Evolutionary conservation across 257 asterid species (phyloP), one percentile per base, ranked within the genome.

Genomic region (Misopates orontium): DNA sequence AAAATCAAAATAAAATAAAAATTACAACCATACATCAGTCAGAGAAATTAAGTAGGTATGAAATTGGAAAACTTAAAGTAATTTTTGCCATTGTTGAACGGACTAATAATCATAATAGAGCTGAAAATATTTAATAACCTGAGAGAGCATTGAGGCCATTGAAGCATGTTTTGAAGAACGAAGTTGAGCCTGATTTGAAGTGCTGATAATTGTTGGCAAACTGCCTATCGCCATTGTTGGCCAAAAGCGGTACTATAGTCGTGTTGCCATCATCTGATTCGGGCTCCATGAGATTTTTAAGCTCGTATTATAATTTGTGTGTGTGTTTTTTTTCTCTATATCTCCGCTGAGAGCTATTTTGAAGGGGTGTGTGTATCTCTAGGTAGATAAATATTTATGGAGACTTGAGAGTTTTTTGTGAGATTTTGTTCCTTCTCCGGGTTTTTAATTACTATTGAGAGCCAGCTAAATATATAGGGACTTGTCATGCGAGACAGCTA

Each of bases 111-210:
- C n/a, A n/a, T 18, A n/a, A 21, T 40, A 22, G 16, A 58, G 21
- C n/a, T n/a, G n/a, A n/a, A n/a, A n/a, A n/a, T n/a, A n/a, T n/a
- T n/a, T n/a, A n/a, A n/a, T n/a, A n/a, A 83, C 89, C 89, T 73
- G 86, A 75, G 11, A 83, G 65, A 66, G 98, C 96, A 65, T 92
- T 92, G 73, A 92, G 75, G 60, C 93, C 95, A 39, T 92, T 89
- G 85, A 92, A 92, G 85, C 92, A 89, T 55, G 98, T 89, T 59
- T 83, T 89, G 80, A 69, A 80, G 82, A 91, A 91, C 8, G 96
- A 77, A 0, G 98, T 84, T 0, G 82, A 70, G 71, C 90, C 86
- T 25, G 78, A 61, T 68, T 14, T 10, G 18, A 68, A 22, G 68
- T 44, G 48, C 10, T 18, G 71, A 4, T 60, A 50, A 41, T 56